A percentile compares a stretch with the other conserved stretches of the same genome.
Evolutionary conservation across 345 rosid species (phyloP).

Genomic region (Rhodamnia argentea): DNA sequence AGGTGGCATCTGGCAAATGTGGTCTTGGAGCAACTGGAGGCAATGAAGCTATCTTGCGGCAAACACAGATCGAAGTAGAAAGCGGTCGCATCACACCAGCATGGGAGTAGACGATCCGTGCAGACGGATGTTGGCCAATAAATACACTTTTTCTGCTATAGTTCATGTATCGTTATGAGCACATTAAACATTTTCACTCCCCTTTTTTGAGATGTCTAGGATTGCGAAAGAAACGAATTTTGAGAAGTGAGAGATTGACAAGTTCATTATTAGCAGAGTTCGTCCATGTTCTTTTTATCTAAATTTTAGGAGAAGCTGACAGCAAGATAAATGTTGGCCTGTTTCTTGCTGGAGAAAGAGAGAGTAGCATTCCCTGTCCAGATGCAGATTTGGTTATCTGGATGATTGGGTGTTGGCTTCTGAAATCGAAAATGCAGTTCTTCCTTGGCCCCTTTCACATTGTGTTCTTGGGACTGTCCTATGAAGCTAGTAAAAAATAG

Average conservation of each 20-base stretch:
- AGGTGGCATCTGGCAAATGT: neutral
- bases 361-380: neutral
- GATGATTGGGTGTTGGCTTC: neutral
- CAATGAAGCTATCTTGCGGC: neutral
- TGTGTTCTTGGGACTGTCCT: neutral
- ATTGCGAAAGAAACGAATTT: neutral
- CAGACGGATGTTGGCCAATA: neutral
- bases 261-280: neutral
- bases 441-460: neutral
- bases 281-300: neutral
- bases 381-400: neutral
- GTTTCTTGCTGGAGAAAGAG: neutral
- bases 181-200: neutral
- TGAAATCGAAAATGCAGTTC: neutral
- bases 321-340: neutral
- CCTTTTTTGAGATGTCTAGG: neutral
- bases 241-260: neutral
- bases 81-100: neutral
- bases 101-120: neutral
- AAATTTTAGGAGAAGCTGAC: neutral
- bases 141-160: neutral
- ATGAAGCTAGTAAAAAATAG: neutral
- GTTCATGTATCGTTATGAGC: neutral
- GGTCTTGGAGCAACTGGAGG: neutral
- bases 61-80: neutral